Percentiles rank a stretch among this genome's conserved stretches.
These are phyloP conservation scores for Silene coronaria DNA, from an alignment of 179 eudicot genomes.

Conservation along the genomic window DNA sequence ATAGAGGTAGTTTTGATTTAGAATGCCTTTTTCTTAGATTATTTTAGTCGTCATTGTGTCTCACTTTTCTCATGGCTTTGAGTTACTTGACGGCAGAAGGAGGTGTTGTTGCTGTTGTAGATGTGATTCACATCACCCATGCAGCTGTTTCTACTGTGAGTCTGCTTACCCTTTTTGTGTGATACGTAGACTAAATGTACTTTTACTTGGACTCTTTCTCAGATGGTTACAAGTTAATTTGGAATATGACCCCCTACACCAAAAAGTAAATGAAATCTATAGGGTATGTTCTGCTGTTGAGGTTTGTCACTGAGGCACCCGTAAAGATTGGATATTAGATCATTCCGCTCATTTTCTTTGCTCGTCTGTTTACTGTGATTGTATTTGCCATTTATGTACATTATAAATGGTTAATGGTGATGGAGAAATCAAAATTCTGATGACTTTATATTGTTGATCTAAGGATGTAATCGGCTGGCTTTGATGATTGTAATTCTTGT, in stretches of 20 bases:
- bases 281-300: no score
- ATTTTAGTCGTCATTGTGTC: background rate
- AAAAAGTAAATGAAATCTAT: no score
- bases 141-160: constrained; percentile 89
- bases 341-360: background rate
- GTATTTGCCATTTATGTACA: background rate
- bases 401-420: background rate
- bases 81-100: constrained; percentile 53
- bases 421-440: background rate
- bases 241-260: no score
- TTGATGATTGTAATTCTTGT: background rate
- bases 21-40: background rate
- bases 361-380: background rate
- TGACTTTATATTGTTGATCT: background rate
- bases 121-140: constrained; percentile 86
- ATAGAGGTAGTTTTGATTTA: constrained; percentile 50
- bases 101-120: constrained; percentile 69
- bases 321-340: constrained; percentile 6
- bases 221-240: no score
- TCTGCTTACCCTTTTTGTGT: constrained; percentile 16
- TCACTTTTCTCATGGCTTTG: constrained; percentile 17
- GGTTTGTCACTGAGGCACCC: no score
- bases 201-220: no score
- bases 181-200: background rate
- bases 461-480: background rate